Evolutionary conservation across 139 green algal genomes (phyloP), one percentile per base, ranked within the genome.

Genomic region (Trebouxia sp.): DNA sequence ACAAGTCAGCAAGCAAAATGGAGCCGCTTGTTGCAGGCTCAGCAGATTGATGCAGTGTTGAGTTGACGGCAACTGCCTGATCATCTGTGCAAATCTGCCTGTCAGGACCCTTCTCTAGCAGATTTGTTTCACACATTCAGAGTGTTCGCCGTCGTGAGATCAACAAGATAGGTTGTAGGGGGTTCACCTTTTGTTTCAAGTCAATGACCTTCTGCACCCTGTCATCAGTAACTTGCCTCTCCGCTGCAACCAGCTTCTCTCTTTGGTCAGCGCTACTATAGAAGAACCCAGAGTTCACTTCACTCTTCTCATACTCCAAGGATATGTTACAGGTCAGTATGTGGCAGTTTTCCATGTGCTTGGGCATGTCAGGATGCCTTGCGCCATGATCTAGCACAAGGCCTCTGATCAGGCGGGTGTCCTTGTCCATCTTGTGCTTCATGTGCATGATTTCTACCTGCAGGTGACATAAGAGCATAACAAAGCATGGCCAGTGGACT

Each of bases 401-500:
- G 6, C 96, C 97, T 32, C 92, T 85, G 11, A 99, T 85, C 78
- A 99, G 91, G 22, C 85, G 87, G 11, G 97, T 98, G 89, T 99
- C 97, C 37, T 81, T 85, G 86, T 97, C 97, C 67, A 98, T 85
- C 85, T 98, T 97, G 90, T 99, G 97, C 28, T 90, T 87, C 97
- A 99, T 99, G 88, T 96, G 91, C 97, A 99, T 98, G 74, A 98
- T 94, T 86, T 99, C 97, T 30, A 99, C 92, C 93, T 97, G 87
- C 10, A 45, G n/a, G n/a, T n/a, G n/a, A n/a, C n/a, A n/a, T n/a
- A n/a, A n/a, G n/a, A n/a, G 35, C 35, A 72, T n/a, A 5, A 39
- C 26, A 39, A 38, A 39, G 26, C 55, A 26, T 38, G 12, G 15
- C 8, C 4, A 28, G 17, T 5, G 1, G 32, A 76, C 12, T 26